Evolutionary conservation across 2,329 filamentous ascomycete genomes (phyloP), one percentile per base, ranked within the genome.

Genomic region (Huntiella decipiens): DNA sequence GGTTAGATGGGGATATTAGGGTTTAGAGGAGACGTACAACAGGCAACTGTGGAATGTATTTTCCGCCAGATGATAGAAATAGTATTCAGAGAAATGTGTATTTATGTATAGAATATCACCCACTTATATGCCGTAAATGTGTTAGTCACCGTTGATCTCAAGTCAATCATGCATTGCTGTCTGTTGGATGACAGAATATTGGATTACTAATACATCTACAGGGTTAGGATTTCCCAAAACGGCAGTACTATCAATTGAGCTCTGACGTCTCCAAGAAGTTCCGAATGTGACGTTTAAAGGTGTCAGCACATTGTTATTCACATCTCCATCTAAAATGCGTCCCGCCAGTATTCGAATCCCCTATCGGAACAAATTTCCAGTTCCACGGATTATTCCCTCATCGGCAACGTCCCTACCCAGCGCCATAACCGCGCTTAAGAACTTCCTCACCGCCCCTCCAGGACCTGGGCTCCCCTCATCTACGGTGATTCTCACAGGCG

Each of bases 341-440:
- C 80, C 74, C 61, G 73, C 79, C 55, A 72, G 85, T 49, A 79
- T 94, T 65, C 79, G 86, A 54, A 92, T 96, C 55, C 88, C 88
- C 49, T 96, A 88, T 60, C 94, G 85, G 57, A 77, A 82, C 53
- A 78, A 82, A 37, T 71, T 95, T 46, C 77, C 87, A 17, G 66
- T 78, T 19, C 82, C 87, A 3, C 72, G 70, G 44, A 77, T 91
- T 57, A 70, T 85, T 50, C 91, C 91, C 3, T 61, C 69, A 41
- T 75, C 73, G 50, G 87, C 88, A 43, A 69, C 67, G 40, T 80
- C 81, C 1, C 58, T 82, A 35, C 60, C 71, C 4, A 83, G 82
- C 19, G 87, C 87, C 46, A 70, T 94, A 51, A 71, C 76, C 31
- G 86, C 87, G 3, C 70, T 98, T 41, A 65, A 73, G 28, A 68